Evolutionary conservation across 2,329 filamentous ascomycete genomes (phyloP), one percentile per base, ranked within the genome.

Genomic region (Thermochaetoides dissita): DNA sequence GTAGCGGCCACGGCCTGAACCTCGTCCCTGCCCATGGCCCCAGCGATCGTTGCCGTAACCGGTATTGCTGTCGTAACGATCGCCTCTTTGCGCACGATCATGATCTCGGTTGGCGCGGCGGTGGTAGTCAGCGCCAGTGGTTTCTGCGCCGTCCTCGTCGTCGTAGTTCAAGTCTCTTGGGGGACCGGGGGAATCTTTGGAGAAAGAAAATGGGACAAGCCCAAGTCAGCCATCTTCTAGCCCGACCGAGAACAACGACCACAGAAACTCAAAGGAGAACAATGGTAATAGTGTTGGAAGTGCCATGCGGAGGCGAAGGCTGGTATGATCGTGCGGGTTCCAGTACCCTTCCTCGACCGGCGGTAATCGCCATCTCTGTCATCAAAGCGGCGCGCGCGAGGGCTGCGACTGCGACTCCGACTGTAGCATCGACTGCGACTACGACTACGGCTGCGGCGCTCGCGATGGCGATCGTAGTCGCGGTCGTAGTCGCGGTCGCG

Each of bases 261-360:
- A 37, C 36, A 43, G 33, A 38, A 36, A 46, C 40, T 38, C 46
- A 48, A 34, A 32, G 31, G 34, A 44, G 17, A 24, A 24, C 17
- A 24, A 24, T 24, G 17, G 17, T 24, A 24, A 24, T 24, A 24
- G 17, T 24, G 17, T 24, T 24, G 17, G 17, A 24, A 24, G 17
- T 24, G 17, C 17, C 17, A 24, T 28, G 49, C 40, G 30, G 45
- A 42, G 24, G 39, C 38, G 30, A 36, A 44, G 45, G 40, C 38
- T 45, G 29, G 41, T 11, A 24, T 24, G 34, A 45, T 48, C 47
- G 44, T 41, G 42, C 33, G 45, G 47, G 40, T n/a, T 51, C 43
- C n/a, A 37, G 41, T 57, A 57, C 55, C 68, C 64, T 71, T 67
- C 64, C 66, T 63, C 62, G 63, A 61, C 60, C 60, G 65, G 55